Percentiles rank a stretch among this genome's conserved stretches.
phyloP scores from a whole-genome alignment of 495 filamentous ascomycete genomes.

The Elasticomyces elasticus region DNA sequence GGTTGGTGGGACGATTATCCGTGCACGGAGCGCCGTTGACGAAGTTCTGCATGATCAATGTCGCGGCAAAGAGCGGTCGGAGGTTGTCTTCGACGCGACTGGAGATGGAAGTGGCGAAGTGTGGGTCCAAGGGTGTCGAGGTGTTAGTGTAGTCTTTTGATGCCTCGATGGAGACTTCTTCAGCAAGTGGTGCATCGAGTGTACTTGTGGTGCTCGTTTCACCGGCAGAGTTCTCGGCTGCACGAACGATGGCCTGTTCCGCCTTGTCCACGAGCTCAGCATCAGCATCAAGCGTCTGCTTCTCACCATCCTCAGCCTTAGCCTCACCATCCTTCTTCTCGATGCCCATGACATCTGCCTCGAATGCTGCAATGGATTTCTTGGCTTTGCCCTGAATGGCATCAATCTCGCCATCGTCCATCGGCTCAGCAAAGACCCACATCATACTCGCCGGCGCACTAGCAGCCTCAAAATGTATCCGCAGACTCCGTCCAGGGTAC shows the following conservation, averaged over 20 bases:
- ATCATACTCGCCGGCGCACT: slow-evolving; percentile 38
- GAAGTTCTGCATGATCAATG: slow-evolving; percentile 58
- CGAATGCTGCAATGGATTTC: slow-evolving; percentile 55
- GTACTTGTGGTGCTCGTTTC: neutral
- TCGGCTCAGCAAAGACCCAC: slow-evolving; percentile 83
- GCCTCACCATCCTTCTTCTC: slow-evolving; percentile 14
- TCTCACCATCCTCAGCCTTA: slow-evolving; percentile 11
- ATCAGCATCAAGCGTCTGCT: slow-evolving; percentile 13
- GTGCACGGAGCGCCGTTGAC: slow-evolving; percentile 50
- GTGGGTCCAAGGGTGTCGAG: slow-evolving; percentile 19
- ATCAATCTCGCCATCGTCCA: slow-evolving; percentile 59
- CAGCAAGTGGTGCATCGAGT: neutral
- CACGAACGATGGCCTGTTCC: neutral
- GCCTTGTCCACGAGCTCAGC: slow-evolving; percentile 23
- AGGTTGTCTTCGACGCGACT: slow-evolving; percentile 2
- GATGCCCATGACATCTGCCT: slow-evolving; percentile 50
- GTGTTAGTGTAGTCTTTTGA: slow-evolving; percentile 3
- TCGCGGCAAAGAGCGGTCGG: slow-evolving; percentile 49
- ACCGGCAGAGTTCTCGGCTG: neutral
- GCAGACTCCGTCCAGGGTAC: slow-evolving; percentile 65
- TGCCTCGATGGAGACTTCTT: neutral
- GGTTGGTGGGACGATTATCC: slow-evolving; percentile 48
- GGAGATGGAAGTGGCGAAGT: slow-evolving; percentile 15
- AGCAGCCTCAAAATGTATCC: slow-evolving; percentile 75
- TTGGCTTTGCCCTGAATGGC: slow-evolving; percentile 59